These are phyloP conservation scores for Jamesozyma spencerorum DNA, from an alignment of 805 yeast species.

Conservation along the genomic window DNA sequence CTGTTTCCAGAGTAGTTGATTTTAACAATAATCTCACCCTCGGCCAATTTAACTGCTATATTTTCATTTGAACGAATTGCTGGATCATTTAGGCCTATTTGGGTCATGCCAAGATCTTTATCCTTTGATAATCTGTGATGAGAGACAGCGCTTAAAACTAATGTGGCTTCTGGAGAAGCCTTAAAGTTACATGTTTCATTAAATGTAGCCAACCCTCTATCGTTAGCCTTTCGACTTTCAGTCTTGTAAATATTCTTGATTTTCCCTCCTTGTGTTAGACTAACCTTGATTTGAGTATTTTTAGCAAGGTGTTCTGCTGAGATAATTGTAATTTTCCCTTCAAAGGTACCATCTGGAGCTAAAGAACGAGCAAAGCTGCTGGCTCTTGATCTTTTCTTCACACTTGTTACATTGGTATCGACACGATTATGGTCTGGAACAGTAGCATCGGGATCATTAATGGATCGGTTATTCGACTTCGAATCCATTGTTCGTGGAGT, in stretches of 20 bases:
- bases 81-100: slow-evolving; percentile 41
- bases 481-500: background rate
- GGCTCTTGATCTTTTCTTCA: slow-evolving; percentile 6
- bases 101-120: slow-evolving; percentile 50
- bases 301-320: slow-evolving; percentile 38
- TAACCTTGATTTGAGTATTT: slow-evolving; percentile 44
- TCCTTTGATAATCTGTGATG: slow-evolving; percentile 70
- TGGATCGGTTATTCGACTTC: background rate
- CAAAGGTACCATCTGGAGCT: slow-evolving; percentile 29
- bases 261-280: slow-evolving; percentile 37
- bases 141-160: slow-evolving; percentile 53
- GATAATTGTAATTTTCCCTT: slow-evolving; percentile 47
- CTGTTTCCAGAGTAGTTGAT: slow-evolving; percentile 15
- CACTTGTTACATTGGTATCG: background rate
- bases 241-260: slow-evolving; percentile 58
- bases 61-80: slow-evolving; percentile 26
- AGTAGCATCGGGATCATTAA: slow-evolving; percentile 1
- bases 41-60: slow-evolving; percentile 23
- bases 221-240: slow-evolving; percentile 41
- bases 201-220: slow-evolving; percentile 41
- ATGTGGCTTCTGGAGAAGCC: slow-evolving; percentile 50
- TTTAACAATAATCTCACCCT: slow-evolving; percentile 25
- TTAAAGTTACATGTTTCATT: slow-evolving; percentile 54
- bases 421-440: slow-evolving; percentile 1
- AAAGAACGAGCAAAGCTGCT: slow-evolving; percentile 22